Base-by-base conservation (phyloP, 2,329 filamentous ascomycete species). In the Phialemonium atrogriseum region DNA sequence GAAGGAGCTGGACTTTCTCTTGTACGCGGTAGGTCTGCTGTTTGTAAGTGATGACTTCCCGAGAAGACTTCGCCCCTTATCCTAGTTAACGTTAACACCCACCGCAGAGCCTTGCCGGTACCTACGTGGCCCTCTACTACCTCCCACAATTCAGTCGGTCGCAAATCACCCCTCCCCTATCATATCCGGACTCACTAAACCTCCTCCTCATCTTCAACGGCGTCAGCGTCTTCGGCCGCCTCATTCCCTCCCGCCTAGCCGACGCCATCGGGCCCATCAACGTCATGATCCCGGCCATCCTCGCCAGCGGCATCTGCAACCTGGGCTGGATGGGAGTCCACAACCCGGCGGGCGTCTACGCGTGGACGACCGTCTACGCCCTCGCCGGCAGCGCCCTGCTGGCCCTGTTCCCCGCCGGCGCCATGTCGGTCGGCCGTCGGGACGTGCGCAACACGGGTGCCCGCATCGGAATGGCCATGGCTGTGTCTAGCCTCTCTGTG, bases 331-430 rank as follows among this genome's bases (percentile, higher is more conserved):
- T 10, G 7, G 28, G 19, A 12, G 9, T 30, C 7, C 19, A 10
- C 10, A 15, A 19, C 3, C 17, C 3, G 13, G 11, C 3, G 4
- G 15, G 19, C 13, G 19, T 30, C 7, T 30, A 30, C 13, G 28
- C 11, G 12, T 30, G 14, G 10, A 12, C 19, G 12, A 41, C 46
- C 2, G 50, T 71, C 15, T 73, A 70, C 36, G 73, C 73, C 1
- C 48, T 76, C 5, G 54, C 60, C 5, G 64, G 60, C 0, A 67
- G 64, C 0, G 66, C 59, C 1, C 55, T 70, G n/a, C 68, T 72
- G 40, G 58, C 60, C 2, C 49, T 75, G 1, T 69, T 72, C 34
- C 68, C 70, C 0, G 63, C 66, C 1, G 63, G 61, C 0, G 42
- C 70, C 8, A 64, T 61, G 17, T 65, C 62, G 15, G 51, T 58